Conservation (phyloP, 352 stramenopile genomes). For the Halophytophthora batemanensis region DNA sequence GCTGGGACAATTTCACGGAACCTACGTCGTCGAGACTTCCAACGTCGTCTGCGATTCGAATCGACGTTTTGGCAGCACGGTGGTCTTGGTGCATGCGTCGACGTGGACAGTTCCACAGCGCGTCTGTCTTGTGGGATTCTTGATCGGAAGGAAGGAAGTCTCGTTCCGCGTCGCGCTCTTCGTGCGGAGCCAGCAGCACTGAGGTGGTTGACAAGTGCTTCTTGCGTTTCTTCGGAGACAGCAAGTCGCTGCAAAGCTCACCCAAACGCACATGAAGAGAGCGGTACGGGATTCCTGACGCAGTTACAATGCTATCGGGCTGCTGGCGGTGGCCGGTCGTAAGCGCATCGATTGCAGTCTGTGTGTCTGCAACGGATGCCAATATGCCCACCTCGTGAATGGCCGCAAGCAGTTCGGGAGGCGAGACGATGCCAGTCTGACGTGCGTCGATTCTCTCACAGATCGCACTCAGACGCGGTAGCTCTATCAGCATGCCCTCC, state of each 20-base stretch:
- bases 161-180: constrained; percentile 24
- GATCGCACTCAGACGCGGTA: constrained; percentile 38
- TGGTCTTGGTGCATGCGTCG: constrained; percentile 62
- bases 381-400: constrained; percentile 65
- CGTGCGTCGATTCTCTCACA: constrained; percentile 45
- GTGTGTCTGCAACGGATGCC: constrained; percentile 49
- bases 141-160: constrained; percentile 16
- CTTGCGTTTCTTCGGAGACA: constrained; percentile 63
- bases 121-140: constrained; percentile 33
- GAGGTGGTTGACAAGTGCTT: constrained; percentile 72
- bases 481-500: constrained; percentile 56
- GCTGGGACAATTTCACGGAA: background rate
- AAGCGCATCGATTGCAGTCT: constrained; percentile 50
- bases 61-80: constrained; percentile 48
- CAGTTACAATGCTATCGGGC: background rate
- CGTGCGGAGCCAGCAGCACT: constrained; percentile 58
- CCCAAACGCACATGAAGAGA: constrained; percentile 41
- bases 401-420: constrained; percentile 42
- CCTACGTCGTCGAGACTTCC: constrained; percentile 8
- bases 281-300: constrained; percentile 43
- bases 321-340: constrained; percentile 6
- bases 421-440: constrained; percentile 39
- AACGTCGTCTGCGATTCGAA: constrained; percentile 49
- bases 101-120: constrained; percentile 64
- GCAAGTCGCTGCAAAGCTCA: constrained; percentile 56